phyloP scores from a whole-genome alignment of 208 protist species.

The Phytomonas francai region DNA sequence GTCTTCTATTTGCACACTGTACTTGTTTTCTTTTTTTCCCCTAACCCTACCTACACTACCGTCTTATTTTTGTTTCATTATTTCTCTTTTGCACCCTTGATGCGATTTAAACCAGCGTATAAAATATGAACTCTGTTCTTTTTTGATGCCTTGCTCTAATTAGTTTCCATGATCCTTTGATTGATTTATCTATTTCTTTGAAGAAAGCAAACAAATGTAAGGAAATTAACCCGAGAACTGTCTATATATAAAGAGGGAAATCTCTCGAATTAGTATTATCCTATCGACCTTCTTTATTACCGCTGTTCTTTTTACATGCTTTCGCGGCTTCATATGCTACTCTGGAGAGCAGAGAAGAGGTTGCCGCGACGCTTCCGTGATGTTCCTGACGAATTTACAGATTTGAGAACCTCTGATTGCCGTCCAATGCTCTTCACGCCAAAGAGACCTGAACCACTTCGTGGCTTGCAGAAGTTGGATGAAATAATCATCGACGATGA shows the following conservation, averaged over 20 bases:
- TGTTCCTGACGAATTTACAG: slow-evolving; percentile 78
- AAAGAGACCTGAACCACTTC: slow-evolving; percentile 54
- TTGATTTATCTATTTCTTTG: background rate
- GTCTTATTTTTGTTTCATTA: background rate
- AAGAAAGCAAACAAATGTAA: background rate
- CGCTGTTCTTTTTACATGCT: slow-evolving; percentile 10
- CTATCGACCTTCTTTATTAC: background rate
- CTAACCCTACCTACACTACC: background rate
- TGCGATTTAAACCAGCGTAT: background rate
- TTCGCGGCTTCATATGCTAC: slow-evolving; percentile 7
- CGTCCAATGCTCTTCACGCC: slow-evolving; percentile 79
- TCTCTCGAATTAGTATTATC: background rate
- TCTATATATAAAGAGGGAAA: background rate
- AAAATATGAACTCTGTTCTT: background rate
- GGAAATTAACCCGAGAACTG: background rate
- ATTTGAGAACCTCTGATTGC: slow-evolving; percentile 45
- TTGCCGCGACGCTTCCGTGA: slow-evolving; percentile 73
- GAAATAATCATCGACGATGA: slow-evolving; percentile 51
- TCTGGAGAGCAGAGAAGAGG: slow-evolving; percentile 61
- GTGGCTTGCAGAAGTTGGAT: slow-evolving; percentile 36
- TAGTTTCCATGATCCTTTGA: slow-evolving; percentile 2
- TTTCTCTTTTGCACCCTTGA: background rate
- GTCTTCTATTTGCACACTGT: background rate
- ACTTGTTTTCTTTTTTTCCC: slow-evolving; percentile 3
- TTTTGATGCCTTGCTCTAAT: slow-evolving; percentile 6